Evolutionary conservation across 495 filamentous ascomycete genomes (phyloP), one percentile per base, ranked within the genome.

Genomic region (Xylaria venustula): DNA sequence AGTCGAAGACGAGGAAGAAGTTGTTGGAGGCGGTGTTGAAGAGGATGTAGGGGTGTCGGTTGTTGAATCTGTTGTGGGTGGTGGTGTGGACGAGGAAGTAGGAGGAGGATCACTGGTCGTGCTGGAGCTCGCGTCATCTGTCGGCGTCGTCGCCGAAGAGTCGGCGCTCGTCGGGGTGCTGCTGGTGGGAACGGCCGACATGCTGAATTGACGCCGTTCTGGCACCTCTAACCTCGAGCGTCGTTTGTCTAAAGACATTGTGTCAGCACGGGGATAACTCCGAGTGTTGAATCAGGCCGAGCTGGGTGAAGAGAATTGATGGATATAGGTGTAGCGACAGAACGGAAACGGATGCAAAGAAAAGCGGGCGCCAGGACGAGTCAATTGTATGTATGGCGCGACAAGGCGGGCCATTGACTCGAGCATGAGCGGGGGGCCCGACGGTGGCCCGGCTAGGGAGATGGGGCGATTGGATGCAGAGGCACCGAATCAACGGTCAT

Each of bases 1-100:
- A 46, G 46, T 60, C 11, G 32, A 44, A 26, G 52, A 52, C 11
- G 32, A 44, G n/a, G 52, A 52, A 9, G 64, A 55, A 42, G 49
- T 60, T 30, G 41, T 55, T 7, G 62, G 37, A 37, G 56, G 42
- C 2, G 56, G 34, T 14, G 55, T 20, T 30, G 47, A 19, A 11
- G 57, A 44, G 6, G 57, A 42, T 22, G 45, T 0, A 23, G 36
- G 19, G 25, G 47, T 51, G 30, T 7, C 14, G 37, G 7, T 40
- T 8, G 37, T 40, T 15, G n/a, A n/a, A n/a, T 40, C 37, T 15
- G 54, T 46, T 1, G 6, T 5, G 0, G 49, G 49, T n/a, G 49
- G 51, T 4, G 53, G 26, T 9, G 53, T 45, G 22, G 57, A 23
- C 37, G 20, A 19, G 20, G 45, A 41, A n/a, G n/a, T n/a, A n/a